Evolutionary conservation across 768 basidiomycete genomes (phyloP).

Genomic region (Atractiella rhizophila): DNA sequence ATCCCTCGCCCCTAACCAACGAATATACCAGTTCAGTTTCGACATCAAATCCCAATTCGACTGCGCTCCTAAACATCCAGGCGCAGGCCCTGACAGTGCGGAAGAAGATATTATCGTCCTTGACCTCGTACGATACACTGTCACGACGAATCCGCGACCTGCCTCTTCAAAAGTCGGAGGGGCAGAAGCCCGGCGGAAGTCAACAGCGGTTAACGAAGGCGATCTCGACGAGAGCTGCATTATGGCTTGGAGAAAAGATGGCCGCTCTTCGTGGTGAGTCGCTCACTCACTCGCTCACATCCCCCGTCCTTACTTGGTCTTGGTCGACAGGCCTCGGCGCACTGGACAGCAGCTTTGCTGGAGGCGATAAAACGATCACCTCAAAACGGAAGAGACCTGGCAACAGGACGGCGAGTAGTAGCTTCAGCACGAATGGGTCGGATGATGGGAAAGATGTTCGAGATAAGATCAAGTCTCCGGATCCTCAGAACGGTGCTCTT

Average conservation of each 20-base stretch:
- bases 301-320: too few species aligned
- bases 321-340: conserved; percentile 26
- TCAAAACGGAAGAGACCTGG: neutral
- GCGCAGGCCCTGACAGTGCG: neutral
- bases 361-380: neutral
- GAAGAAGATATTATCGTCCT: neutral
- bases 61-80: too few species aligned
- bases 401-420: neutral
- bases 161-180: conserved; percentile 25
- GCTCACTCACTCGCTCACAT: too few species aligned
- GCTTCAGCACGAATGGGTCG: neutral
- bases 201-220: conserved; percentile 67
- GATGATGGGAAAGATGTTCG: too few species aligned
- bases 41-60: neutral
- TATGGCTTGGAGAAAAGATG: conserved; percentile 76
- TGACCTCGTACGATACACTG: conserved; percentile 66
- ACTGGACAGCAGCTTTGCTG: conserved; percentile 1
- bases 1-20: too few species aligned
- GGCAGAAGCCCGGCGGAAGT: too few species aligned
- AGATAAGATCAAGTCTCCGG: neutral
- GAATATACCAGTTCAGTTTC: neutral
- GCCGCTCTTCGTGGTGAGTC: too few species aligned
- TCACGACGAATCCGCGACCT: conserved; percentile 59
- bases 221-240: conserved; percentile 44
- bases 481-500: neutral